phyloP scores from a whole-genome alignment of 2,329 filamentous ascomycete species.

The Xylariaceae sp. region DNA sequence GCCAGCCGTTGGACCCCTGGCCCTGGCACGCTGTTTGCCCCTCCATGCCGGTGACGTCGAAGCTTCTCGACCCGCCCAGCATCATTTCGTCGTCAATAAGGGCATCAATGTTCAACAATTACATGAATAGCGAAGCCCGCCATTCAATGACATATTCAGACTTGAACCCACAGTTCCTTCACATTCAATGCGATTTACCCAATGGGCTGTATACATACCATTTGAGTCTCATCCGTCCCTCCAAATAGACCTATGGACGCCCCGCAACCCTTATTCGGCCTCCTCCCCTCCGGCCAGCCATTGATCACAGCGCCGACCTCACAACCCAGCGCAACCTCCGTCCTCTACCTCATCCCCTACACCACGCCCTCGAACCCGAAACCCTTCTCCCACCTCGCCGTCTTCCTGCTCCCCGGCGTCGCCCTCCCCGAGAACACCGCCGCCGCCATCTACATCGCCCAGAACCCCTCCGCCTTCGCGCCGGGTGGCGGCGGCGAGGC shows the following conservation, averaged over 20 bases:
- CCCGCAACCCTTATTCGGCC: constrained; percentile 49
- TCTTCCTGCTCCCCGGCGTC: constrained; percentile 81
- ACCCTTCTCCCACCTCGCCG: constrained; percentile 75
- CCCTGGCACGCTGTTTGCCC: background rate
- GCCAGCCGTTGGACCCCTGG: too few relatives aligned
- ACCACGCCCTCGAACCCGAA: constrained; percentile 34
- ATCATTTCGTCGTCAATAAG: too few relatives aligned
- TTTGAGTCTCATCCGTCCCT: too few relatives aligned
- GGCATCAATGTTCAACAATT: too few relatives aligned
- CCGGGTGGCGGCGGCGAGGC: constrained; percentile 33
- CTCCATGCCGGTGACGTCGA: constrained; percentile 15
- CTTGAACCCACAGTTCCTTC: too few relatives aligned
- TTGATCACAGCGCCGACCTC: constrained; percentile 52
- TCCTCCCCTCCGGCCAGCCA: constrained; percentile 58
- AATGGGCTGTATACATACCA: too few relatives aligned
- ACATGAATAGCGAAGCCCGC: too few relatives aligned
- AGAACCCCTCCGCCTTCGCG: constrained; percentile 34
- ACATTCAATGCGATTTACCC: too few relatives aligned
- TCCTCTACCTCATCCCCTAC: constrained; percentile 52
- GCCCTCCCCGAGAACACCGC: constrained; percentile 70
- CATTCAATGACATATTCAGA: too few relatives aligned
- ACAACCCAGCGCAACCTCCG: constrained; percentile 36
- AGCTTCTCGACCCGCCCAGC: constrained; percentile 14
- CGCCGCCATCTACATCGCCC: constrained; percentile 84
- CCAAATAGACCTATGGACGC: too few relatives aligned